These are phyloP conservation scores for Boletales sp. DNA, from an alignment of 768 basidiomycete species.

Conservation along the genomic window DNA sequence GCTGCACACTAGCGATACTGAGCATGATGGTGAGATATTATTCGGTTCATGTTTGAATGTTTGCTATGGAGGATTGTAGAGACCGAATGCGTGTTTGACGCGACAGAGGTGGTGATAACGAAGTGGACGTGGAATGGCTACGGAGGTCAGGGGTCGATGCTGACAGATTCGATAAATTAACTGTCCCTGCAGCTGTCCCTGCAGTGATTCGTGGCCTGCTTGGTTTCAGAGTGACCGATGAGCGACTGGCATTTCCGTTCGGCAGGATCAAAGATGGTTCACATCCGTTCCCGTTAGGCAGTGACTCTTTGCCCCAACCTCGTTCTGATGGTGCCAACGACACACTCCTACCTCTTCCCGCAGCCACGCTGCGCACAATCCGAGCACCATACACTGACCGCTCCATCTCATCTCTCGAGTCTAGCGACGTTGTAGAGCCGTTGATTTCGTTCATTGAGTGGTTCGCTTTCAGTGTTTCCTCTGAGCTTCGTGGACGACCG, in stretches of 20 bases:
- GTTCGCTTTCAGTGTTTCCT: constrained; percentile 63
- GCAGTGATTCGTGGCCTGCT: constrained; percentile 11
- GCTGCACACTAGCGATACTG: constrained; percentile 18
- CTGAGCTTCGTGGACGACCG: constrained; percentile 47
- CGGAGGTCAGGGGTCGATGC: constrained; percentile 26
- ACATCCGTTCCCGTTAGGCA: constrained; percentile 12
- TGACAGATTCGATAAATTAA: constrained; percentile 16
- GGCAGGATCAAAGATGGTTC: constrained; percentile 9
- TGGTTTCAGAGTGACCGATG: constrained; percentile 21
- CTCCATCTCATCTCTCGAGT: constrained; percentile 20
- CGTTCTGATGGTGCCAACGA: constrained; percentile 32
- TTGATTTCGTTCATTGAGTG: constrained; percentile 34
- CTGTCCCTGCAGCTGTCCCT: constrained; percentile 3
- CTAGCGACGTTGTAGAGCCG: constrained; percentile 47
- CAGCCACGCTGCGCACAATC: constrained; percentile 54
- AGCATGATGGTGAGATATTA: constrained; percentile 15
- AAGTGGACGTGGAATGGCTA: constrained; percentile 6
- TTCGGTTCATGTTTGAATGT: constrained; percentile 24
- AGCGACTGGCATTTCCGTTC: constrained; percentile 23
- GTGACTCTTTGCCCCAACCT: constrained; percentile 13
- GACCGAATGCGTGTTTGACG: constrained; percentile 10
- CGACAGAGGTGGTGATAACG: constrained; percentile 9
- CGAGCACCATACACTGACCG: constrained; percentile 39
- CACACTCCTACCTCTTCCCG: constrained; percentile 41
- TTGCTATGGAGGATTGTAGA: constrained; percentile 13